Evolutionary conservation across 2,329 filamentous ascomycete species (phyloP).

Genomic region (Xylaria hypoxylon): DNA sequence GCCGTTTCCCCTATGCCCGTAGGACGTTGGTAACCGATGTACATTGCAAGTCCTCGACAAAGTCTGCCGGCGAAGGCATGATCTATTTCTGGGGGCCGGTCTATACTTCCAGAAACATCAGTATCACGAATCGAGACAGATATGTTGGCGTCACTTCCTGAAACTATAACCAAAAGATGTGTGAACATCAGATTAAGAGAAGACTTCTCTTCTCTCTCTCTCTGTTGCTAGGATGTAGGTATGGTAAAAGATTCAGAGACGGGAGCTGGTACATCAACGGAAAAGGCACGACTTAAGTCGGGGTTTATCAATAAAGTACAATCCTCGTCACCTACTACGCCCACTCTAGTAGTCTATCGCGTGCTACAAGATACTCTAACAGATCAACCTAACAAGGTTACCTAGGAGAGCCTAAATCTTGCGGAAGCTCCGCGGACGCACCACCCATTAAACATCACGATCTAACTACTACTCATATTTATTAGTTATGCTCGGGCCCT

Average conservation of each 20-base stretch:
- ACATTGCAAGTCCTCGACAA: slow-evolving; percentile 7
- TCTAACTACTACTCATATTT: background rate
- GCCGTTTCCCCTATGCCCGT: slow-evolving; percentile 4
- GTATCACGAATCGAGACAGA: background rate
- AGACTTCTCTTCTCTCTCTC: background rate
- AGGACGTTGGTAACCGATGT: background rate
- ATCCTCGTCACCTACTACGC: background rate
- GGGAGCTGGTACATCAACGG: background rate
- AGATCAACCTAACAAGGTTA: slow-evolving; percentile 5
- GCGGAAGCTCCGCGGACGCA: slow-evolving; percentile 30
- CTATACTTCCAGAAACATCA: slow-evolving; percentile 4
- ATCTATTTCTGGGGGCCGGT: background rate
- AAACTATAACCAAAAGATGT: slow-evolving; percentile 3
- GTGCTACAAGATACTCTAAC: slow-evolving; percentile 1
- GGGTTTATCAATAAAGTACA: slow-evolving; percentile 4
- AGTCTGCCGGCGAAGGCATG: slow-evolving; percentile 24
- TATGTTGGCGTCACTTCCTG: background rate
- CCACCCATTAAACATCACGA: slow-evolving; percentile 7
- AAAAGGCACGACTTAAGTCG: background rate
- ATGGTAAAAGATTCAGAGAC: background rate
- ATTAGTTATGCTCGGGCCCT: slow-evolving; percentile 24
- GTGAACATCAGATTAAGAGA: slow-evolving; percentile 5
- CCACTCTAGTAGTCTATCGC: background rate
- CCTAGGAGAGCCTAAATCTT: slow-evolving; percentile 21
- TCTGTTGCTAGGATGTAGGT: background rate